Evolutionary conservation across 2,329 filamentous ascomycete genomes (phyloP), one percentile per base, ranked within the genome.

Genomic region (Ophiocordyceps polyrhachis-furcata): DNA sequence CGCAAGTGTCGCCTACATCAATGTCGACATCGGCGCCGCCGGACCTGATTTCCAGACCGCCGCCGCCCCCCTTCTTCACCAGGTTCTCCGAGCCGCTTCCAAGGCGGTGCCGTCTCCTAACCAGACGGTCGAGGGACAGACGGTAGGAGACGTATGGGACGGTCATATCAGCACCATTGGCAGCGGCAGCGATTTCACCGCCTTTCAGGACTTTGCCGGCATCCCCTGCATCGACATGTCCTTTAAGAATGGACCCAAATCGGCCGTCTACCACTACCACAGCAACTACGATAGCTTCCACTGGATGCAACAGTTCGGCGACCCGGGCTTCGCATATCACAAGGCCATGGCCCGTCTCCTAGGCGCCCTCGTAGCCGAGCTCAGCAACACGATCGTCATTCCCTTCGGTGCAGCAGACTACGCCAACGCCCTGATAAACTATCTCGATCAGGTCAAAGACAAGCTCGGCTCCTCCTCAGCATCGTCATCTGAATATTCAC

Each of bases 201-300:
- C 80, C 20, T 85, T 85, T 65, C 77, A 83, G 54, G 79, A 85
- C 57, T 78, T 71, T 52, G 78, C 76, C 1, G 81, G 81, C 41
- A 66, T 85, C 38, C 70, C 81, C 8, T 76, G 70, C 49, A 57
- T 83, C 14, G 76, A 83, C 54, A 68, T 83, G 43, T 70, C 73
- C 23, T 84, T 83, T 54, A 58, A 58, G 15, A 56, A 52, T 8
- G 60, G 60, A 21, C 47, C 52, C 0, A 56, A 61, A 2, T 68
- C 70, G 40, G 64, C 79, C 0, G 69, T 84, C 3, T 85, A 86
- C 56, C 81, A 85, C 55, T 94, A 94, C 60, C 87, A 94, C 64
- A 81, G 79, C 58, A 93, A 94, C 66, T 93, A 93, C 61, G 87
- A 93, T 59, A 85, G 79, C 55, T 91, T 87, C 60, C 69, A 81